A percentile compares a stretch with the other conserved stretches of the same genome.
Evolutionary conservation across 2,329 filamentous ascomycete species (phyloP).

Genomic region (Metarhizium album): DNA sequence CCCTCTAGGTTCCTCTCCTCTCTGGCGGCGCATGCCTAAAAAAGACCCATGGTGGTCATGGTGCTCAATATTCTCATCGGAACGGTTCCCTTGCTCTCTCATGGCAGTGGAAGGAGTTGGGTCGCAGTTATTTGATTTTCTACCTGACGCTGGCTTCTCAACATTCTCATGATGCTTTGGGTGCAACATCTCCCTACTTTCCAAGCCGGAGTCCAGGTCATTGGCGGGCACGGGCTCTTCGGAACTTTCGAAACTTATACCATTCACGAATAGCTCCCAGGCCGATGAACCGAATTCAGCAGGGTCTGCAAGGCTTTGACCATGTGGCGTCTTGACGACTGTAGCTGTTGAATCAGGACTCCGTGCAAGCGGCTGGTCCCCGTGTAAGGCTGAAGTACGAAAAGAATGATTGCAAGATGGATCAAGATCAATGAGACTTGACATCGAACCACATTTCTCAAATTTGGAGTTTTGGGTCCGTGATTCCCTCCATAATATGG

Average conservation of each 20-base stretch:
- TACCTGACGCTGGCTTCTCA: neutral
- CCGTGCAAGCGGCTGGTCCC: neutral
- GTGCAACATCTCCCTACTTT: neutral
- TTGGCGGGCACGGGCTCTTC: neutral
- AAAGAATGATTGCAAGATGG: neutral
- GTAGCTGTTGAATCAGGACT: slow-evolving; percentile 24
- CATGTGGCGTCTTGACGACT: slow-evolving; percentile 24
- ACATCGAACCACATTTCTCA: neutral
- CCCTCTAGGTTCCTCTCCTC: slow-evolving; percentile 8
- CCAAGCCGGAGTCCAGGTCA: neutral
- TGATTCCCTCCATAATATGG: slow-evolving; percentile 1
- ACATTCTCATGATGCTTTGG: neutral
- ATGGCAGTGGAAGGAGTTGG: neutral
- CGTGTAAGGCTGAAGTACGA: neutral
- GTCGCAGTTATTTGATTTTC: neutral
- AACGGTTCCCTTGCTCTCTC: neutral
- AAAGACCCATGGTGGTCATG: slow-evolving; percentile 18
- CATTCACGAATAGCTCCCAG: slow-evolving; percentile 22
- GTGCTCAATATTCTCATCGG: neutral
- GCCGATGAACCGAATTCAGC: slow-evolving; percentile 12
- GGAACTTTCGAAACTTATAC: slow-evolving; percentile 17
- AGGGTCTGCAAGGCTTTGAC: slow-evolving; percentile 13
- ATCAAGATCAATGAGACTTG: slow-evolving; percentile 2
- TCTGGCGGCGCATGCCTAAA: slow-evolving; percentile 23
- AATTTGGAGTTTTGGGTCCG: neutral